Evolutionary conservation across 768 basidiomycete genomes (phyloP), one percentile per base, ranked within the genome.

Genomic region (Amanita brunnescens): DNA sequence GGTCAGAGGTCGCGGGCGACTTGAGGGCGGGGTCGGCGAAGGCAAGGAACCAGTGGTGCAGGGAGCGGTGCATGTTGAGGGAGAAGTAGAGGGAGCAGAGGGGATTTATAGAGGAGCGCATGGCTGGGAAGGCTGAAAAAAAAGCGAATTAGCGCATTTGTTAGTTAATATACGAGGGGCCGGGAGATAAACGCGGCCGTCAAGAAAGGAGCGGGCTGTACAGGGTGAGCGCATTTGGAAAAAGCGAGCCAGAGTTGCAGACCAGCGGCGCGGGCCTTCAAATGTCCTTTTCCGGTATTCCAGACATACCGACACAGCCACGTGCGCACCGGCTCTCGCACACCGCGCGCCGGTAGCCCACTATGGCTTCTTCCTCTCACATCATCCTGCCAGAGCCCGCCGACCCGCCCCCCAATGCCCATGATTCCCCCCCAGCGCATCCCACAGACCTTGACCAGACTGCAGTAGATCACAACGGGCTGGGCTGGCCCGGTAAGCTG

Each of bases 401-500:
- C n/a, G n/a, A n/a, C n/a, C n/a, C n/a, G n/a, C n/a, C n/a, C n/a
- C n/a, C n/a, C n/a, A n/a, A n/a, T n/a, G n/a, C n/a, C n/a, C n/a
- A n/a, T n/a, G n/a, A n/a, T n/a, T n/a, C n/a, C n/a, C n/a, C n/a
- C n/a, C 89, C 86, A 41, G 69, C 74, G 16, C 67, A 64, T 5
- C 63, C 63, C 66, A 67, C 55, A 61, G 34, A 64, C 29, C 61
- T 67, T 7, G 61, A 65, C 45, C 67, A 68, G 50, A 60, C 68
- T 24, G 68, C 79, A 33, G 74, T 76, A 51, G 79, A 80, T 63
- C 70, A 78, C 45, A 78, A 91, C 60, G 93, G 93, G 49, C 77
- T 96, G 7, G 93, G 92, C 6, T 95, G 93, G 92, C 93, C 93
- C 66, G 91, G 91, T 87, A 59, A 56, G 73, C 63, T 45, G 29